Base-by-base conservation (phyloP, 805 yeast species). In the Candida boleticola region DNA sequence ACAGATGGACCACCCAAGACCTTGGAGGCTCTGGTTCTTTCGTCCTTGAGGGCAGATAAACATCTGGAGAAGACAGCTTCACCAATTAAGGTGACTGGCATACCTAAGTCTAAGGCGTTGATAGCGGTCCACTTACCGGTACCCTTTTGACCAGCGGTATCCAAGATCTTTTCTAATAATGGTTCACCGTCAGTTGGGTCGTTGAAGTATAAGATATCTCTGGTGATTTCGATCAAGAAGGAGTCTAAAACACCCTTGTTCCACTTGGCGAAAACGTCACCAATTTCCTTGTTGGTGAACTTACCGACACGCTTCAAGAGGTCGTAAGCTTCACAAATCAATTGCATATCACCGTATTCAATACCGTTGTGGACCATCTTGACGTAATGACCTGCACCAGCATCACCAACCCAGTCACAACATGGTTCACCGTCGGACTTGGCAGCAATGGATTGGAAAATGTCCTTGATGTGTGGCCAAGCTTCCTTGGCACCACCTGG, bases 351-450 rank as follows among this genome's bases (percentile, higher is more conserved):
- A 80, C 98, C 99, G 72, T 92, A 92, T 76, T 92, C 99, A 59
- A 92, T 92, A 86, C 99, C 99, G 70, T 92, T 92, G 81, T 92
- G 99, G 52, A 93, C 98, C 99, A 93, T 93, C 80, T 92, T 92
- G 66, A 92, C 98, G 74, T 85, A 92, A 74, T 92, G 99, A 62
- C 99, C 99, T 36, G 98, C 82, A 71, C 99, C 99, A 48, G 95
- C 96, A 57, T 92, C 96, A 62, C 99, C 99, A 58, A 92, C 97
- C 99, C 99, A 92, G 82, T 92, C 99, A 77, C 99, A 92, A 76
- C 99, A 92, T 65, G 99, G 97, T 77, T 93, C 97, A 59, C 96
- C 97, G 63, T 93, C 97, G 49, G 95, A 71, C 78, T 92, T 89
- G 66, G 99, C 98, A 43, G 97, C 75, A 59, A 93, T 86, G 42